These are phyloP conservation scores for Oenanthe sinensis DNA, from an alignment of 129 eudicot species.

Conservation along the genomic window DNA sequence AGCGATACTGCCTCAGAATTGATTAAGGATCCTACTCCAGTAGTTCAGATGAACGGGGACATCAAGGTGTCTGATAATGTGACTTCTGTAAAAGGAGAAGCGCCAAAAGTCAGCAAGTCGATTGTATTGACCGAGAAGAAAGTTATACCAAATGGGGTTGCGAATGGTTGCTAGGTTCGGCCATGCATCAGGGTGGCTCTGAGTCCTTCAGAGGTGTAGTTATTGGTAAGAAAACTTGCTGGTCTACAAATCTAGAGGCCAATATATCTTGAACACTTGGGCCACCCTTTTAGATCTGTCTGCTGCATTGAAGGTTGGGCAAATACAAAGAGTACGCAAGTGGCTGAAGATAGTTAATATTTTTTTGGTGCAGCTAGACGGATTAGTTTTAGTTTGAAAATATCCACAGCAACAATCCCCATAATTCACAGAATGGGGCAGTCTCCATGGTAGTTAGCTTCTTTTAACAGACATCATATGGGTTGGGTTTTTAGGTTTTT, in stretches of 20 bases:
- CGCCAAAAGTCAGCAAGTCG: slow-evolving; percentile 9
- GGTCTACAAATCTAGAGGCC: not conserved
- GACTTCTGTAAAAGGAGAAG: slow-evolving; percentile 8
- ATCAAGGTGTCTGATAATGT: slow-evolving; percentile 4
- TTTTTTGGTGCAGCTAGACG: not conserved
- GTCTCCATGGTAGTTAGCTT: no score
- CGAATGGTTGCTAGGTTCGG: slow-evolving; percentile 37
- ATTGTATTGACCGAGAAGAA: slow-evolving; percentile 18
- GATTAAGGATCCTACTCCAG: slow-evolving; percentile 21
- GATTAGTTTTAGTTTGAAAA: no score
- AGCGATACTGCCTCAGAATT: slow-evolving; percentile 21
- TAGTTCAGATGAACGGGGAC: slow-evolving; percentile 25
- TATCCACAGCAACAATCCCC: no score
- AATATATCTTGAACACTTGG: not conserved
- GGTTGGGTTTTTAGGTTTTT: no score
- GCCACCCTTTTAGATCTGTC: slow-evolving; percentile 2
- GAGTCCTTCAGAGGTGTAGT: no score
- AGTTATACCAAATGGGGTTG: slow-evolving; percentile 33
- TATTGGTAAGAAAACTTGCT: no score
- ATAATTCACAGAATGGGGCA: no score
- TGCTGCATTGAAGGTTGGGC: not conserved
- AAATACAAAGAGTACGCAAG: not conserved
- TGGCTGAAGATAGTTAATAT: not conserved
- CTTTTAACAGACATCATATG: no score
- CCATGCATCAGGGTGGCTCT: slow-evolving; percentile 18